phyloP scores from a whole-genome alignment of 257 asterid genomes.

The Rehmannia glutinosa region DNA sequence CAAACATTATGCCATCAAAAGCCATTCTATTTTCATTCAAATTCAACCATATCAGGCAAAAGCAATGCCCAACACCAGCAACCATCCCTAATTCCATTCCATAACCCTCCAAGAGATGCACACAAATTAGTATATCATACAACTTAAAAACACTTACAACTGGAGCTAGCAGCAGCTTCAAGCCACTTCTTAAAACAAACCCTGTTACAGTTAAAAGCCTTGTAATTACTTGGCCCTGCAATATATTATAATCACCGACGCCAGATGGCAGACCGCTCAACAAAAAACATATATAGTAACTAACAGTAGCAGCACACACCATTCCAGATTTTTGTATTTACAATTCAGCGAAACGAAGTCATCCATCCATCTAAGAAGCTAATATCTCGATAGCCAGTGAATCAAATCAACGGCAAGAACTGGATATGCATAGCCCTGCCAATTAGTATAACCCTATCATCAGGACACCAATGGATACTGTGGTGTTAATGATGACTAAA shows the following conservation, averaged over 20 bases:
- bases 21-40: no score
- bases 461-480: slow-evolving; percentile 31
- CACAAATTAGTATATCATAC: slow-evolving; percentile 15
- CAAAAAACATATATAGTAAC: slow-evolving; percentile 21
- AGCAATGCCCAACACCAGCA: no score
- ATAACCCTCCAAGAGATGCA: background rate
- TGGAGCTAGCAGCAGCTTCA: slow-evolving; percentile 15
- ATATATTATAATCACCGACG: no score
- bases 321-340: slow-evolving; percentile 44
- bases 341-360: slow-evolving; percentile 48
- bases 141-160: slow-evolving; percentile 20
- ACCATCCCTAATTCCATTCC: no score
- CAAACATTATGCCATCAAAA: no score
- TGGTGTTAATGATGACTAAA: slow-evolving; percentile 33
- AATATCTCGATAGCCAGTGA: slow-evolving; percentile 37
- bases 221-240: no score
- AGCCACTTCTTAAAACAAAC: slow-evolving; percentile 17
- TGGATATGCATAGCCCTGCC: slow-evolving; percentile 31
- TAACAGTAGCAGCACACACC: slow-evolving; percentile 39
- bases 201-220: slow-evolving; percentile 11
- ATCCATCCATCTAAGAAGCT: slow-evolving; percentile 26
- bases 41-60: no score
- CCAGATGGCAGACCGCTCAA: slow-evolving; percentile 16
- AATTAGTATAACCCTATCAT: slow-evolving; percentile 34
- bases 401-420: slow-evolving; percentile 40